Percentiles rank a stretch among this genome's conserved stretches.
These are phyloP conservation scores for Aspergillus aculeatinus DNA, from an alignment of 2,329 filamentous ascomycete genomes.

Conservation along the genomic window DNA sequence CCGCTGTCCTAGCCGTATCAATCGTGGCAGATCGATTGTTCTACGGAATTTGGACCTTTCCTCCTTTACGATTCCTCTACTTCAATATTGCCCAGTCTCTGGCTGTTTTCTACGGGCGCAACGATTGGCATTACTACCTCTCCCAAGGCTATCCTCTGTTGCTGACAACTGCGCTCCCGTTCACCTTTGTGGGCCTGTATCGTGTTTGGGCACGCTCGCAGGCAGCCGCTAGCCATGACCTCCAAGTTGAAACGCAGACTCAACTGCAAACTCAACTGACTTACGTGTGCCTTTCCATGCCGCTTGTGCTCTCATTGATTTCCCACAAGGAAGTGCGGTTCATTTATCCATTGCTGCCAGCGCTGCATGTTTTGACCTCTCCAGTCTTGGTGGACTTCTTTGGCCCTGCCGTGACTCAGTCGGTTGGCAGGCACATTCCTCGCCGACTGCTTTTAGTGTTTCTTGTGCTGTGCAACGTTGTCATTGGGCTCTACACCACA, in stretches of 20 bases:
- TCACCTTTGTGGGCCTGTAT: slow-evolving; percentile 66
- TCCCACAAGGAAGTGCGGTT: slow-evolving; percentile 97
- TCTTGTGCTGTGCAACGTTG: slow-evolving; percentile 64
- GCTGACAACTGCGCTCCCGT: slow-evolving; percentile 79
- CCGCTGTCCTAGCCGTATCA: slow-evolving; percentile 62
- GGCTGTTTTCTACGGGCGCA: slow-evolving; percentile 87
- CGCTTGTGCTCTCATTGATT: slow-evolving; percentile 69
- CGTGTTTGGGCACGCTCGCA: slow-evolving; percentile 43
- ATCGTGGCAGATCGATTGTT: slow-evolving; percentile 70
- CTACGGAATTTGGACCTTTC: slow-evolving; percentile 84
- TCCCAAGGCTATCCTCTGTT: slow-evolving; percentile 86
- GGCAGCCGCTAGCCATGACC: slow-evolving; percentile 27
- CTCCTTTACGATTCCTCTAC: slow-evolving; percentile 79
- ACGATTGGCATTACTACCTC: slow-evolving; percentile 89
- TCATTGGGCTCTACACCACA: slow-evolving; percentile 72
- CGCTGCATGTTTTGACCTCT: slow-evolving; percentile 78
- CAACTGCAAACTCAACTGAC: slow-evolving; percentile 57
- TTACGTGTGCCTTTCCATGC: slow-evolving; percentile 59
- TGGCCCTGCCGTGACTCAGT: slow-evolving; percentile 41
- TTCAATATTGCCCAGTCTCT: slow-evolving; percentile 88
- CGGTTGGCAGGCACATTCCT: slow-evolving; percentile 39
- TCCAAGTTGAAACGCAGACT: slow-evolving; percentile 24
- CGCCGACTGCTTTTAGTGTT: slow-evolving; percentile 55
- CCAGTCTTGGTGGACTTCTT: slow-evolving; percentile 67
- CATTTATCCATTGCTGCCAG: slow-evolving; percentile 85